Conservation (phyloP, 2,329 filamentous ascomycete genomes). For the Arachnomyces sp. region DNA sequence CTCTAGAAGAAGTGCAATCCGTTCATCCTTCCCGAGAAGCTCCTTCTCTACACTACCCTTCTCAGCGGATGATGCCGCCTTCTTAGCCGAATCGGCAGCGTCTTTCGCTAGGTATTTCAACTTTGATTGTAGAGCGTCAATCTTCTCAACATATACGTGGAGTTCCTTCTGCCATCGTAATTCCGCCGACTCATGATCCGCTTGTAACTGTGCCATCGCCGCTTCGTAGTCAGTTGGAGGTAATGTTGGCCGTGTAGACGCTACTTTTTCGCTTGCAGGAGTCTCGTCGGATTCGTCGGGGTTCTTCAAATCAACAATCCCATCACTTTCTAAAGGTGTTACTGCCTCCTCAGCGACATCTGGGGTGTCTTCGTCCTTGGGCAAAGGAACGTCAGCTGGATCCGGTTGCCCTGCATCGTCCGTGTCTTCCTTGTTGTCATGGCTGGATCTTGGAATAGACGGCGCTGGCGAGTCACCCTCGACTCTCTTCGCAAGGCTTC, state of each 20-base stretch:
- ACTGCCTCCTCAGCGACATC: slow-evolving; percentile 3
- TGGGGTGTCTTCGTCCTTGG: neutral
- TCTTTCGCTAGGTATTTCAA: slow-evolving; percentile 79
- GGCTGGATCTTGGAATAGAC: slow-evolving; percentile 18
- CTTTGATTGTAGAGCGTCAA: slow-evolving; percentile 87
- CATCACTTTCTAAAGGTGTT: neutral
- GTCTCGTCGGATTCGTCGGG: slow-evolving; percentile 13
- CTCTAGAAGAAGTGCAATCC: slow-evolving; percentile 81
- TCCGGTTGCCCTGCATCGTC: slow-evolving; percentile 8
- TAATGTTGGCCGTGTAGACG: slow-evolving; percentile 9
- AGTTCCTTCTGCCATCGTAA: slow-evolving; percentile 70
- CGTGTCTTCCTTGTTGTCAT: slow-evolving; percentile 20
- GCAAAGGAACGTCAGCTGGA: neutral
- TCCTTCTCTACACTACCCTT: slow-evolving; percentile 66
- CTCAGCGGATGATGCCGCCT: slow-evolving; percentile 55
- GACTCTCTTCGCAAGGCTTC: slow-evolving; percentile 12
- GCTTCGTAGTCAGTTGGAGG: slow-evolving; percentile 31
- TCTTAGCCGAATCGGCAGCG: slow-evolving; percentile 66
- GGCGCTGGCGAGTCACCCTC: slow-evolving; percentile 8
- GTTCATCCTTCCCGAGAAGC: slow-evolving; percentile 80
- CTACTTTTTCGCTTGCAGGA: slow-evolving; percentile 12
- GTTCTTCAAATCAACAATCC: too few relatives aligned
- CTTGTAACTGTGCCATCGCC: slow-evolving; percentile 42
- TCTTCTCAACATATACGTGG: slow-evolving; percentile 74
- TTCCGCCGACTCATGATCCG: slow-evolving; percentile 45